phyloP scores from a whole-genome alignment of 2,329 filamentous ascomycete species.

The Colletotrichum kahawae region DNA sequence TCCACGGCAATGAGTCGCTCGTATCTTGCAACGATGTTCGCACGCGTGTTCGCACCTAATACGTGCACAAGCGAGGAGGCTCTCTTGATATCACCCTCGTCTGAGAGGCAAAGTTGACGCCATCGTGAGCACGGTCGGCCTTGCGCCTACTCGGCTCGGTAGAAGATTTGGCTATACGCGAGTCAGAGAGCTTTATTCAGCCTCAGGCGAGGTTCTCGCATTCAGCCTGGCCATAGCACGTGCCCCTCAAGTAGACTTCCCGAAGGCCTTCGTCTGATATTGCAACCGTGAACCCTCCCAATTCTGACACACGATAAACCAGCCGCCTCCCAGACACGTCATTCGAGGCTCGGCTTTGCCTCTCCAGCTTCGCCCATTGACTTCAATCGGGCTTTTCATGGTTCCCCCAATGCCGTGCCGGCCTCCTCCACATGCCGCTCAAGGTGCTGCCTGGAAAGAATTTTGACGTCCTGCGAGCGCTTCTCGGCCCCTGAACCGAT shows the following conservation, averaged over 20 bases:
- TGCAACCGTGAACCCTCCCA: neutral
- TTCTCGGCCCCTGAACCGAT: neutral
- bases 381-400: neutral
- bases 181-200: neutral
- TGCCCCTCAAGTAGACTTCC: neutral
- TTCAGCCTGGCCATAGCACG: neutral
- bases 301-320: neutral
- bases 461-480: neutral
- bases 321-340: slow-evolving; percentile 2
- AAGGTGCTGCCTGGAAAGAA: neutral
- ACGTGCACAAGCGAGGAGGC: neutral
- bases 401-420: neutral
- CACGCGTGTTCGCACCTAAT: neutral
- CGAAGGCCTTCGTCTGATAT: slow-evolving; percentile 1
- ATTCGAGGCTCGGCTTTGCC: slow-evolving; percentile 4
- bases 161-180: neutral
- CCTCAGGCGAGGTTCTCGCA: neutral
- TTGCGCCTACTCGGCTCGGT: neutral
- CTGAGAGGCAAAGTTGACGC: neutral
- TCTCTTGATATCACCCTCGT: neutral
- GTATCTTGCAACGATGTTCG: neutral
- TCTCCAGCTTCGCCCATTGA: neutral
- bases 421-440: neutral
- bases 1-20: neutral
- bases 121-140: neutral